Base-by-base conservation (phyloP, 768 basidiomycete genomes). In the Lactarius akahatsu region DNA sequence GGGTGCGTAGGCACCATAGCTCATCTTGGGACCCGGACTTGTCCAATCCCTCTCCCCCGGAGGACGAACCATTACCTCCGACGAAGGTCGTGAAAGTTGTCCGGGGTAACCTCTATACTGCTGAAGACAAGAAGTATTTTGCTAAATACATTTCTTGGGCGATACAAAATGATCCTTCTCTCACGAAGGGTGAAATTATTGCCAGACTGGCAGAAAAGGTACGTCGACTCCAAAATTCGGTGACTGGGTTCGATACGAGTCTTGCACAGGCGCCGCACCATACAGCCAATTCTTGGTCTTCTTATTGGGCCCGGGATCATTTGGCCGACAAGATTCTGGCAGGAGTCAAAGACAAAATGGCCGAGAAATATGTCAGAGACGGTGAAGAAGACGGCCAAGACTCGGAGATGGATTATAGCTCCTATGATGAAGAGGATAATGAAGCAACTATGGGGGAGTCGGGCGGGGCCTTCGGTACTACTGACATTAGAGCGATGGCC, bases 41-140 rank as follows among this genome's bases (percentile, higher is more conserved):
- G 62, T 82, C 79, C 68, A 78, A 87, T 38, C 89, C 88, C 7
- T 78, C 80, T 9, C 85, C 87, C 16, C 88, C 89, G 1, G 85
- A 85, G 26, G 85, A 87, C 56, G 85, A 86, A n/a, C 90, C 90
- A 1, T 84, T 80, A 3, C 89, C 90, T 28, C 90, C 89, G 8
- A 81, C 80, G 10, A 74, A 74, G 63, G 72, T 86, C 32, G 77
- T 64, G 9, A 59, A 86, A 54, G 71, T 73, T 45, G 76, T 76
- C 7, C 76, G 81, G 63, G 87, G 88, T 58, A 82, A 88, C 68
- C 85, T 77, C 73, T 91, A 86, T 71, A 90, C 89, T 2, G 76
- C 80, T 30, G 86, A 86, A 70, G 90, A 91, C 72, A 81, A 82
- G 57, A 80, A 82, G 4, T 91, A 81, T 69, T 90, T 91, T 73